Base-by-base conservation (phyloP, 805 yeast genomes). In the Starmerella sp. region DNA sequence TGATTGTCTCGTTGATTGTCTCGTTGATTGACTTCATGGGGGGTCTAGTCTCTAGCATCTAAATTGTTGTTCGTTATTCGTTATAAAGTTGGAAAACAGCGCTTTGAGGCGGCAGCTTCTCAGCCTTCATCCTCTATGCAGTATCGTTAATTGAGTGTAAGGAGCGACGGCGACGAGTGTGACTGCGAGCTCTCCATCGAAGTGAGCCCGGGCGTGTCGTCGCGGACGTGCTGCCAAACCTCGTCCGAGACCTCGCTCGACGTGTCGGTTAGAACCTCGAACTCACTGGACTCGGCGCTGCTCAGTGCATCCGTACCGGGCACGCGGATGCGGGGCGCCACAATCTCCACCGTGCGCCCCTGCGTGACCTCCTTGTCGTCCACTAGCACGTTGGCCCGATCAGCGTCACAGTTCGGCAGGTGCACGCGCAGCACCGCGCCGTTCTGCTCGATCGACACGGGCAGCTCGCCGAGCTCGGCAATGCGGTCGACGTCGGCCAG, bases 321-420 rank as follows among this genome's bases (percentile, higher is more conserved):
- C 13, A 13, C 36, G 34, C 11, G 32, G 22, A 31, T 35, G 1
- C 15, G 35, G 3, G 57, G 55, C 13, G 36, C 37, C 11, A 49
- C 39, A 15, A 61, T 34, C 51, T 65, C 67, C 11, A 60, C 56
- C 17, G 84, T 80, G 29, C 75, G 68, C 2, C 89, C 90, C 10
- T 77, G 73, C 1, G 76, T 66, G 6, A 85, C 78, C 29, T 79
- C 84, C 57, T 78, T 73, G 45, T 84, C 93, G 41, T 73, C 65
- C 56, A 84, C 68, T 56, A 85, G 67, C 22, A 59, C 57, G 61
- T 82, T 83, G 61, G 85, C 77, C 60, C 80, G 80, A 6, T 66
- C 71, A 6, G 75, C 68, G 57, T 84, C 87, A 56, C 84, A 75
- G 65, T 84, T 85, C 36, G 91, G 88, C 70, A 87, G 86, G 65